These are phyloP conservation scores for Nothomitra cinnamomea DNA, from an alignment of 2,329 filamentous ascomycete genomes.

Conservation along the genomic window DNA sequence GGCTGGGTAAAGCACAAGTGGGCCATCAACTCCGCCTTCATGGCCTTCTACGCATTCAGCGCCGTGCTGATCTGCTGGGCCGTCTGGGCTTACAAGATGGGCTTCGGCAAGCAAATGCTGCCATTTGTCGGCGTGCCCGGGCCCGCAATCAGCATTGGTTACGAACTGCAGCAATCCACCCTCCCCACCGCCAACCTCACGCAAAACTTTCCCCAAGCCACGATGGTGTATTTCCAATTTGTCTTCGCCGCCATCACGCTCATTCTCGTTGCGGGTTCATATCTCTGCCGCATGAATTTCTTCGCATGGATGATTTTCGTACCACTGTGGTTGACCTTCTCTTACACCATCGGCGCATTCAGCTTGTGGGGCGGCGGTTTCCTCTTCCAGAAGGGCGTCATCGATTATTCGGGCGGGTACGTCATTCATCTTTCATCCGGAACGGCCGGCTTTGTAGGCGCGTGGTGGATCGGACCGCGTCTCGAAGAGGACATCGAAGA, in stretches of 20 bases:
- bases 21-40: slow-evolving; percentile 33
- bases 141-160: slow-evolving; percentile 27
- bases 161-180: slow-evolving; percentile 25
- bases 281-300: slow-evolving; percentile 33
- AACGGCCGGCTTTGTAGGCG: slow-evolving; percentile 30
- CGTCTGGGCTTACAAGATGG: slow-evolving; percentile 31
- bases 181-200: slow-evolving; percentile 26
- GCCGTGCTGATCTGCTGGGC: slow-evolving; percentile 32
- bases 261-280: slow-evolving; percentile 29
- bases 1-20: slow-evolving; percentile 32
- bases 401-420: slow-evolving; percentile 36
- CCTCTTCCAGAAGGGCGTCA: slow-evolving; percentile 27
- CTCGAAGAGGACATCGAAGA: slow-evolving; percentile 27
- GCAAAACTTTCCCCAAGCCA: slow-evolving; percentile 28
- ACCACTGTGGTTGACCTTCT: slow-evolving; percentile 33
- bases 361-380: slow-evolving; percentile 31
- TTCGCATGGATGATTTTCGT: slow-evolving; percentile 35
- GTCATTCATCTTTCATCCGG: slow-evolving; percentile 36
- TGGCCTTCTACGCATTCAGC: slow-evolving; percentile 34
- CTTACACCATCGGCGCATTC: slow-evolving; percentile 27
- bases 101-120: slow-evolving; percentile 32
- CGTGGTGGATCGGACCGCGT: slow-evolving; percentile 31
- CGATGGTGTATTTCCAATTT: slow-evolving; percentile 37
- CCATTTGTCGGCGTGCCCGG: slow-evolving; percentile 32
- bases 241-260: slow-evolving; percentile 35